Base-by-base conservation (phyloP, 305 asterid species). In the Solanum hybrid region DNA sequence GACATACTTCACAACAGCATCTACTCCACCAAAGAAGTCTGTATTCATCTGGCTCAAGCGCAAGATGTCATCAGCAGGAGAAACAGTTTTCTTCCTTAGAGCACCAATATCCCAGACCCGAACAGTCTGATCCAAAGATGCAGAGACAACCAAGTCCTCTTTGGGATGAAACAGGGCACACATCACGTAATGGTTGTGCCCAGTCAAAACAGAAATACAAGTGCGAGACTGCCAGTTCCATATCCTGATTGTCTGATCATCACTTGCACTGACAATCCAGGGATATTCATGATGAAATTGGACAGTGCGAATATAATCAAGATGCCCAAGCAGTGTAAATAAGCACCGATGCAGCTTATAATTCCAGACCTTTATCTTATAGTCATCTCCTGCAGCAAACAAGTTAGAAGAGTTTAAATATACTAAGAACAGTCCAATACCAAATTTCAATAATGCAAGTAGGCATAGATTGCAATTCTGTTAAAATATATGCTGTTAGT, bases 201-300 rank as follows among this genome's bases (percentile, higher is more conserved):
- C 99, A 61, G 99, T 96, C 92, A 97, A 93, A 40, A 97, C 99
- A 89, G 99, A 96, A 75, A 97, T 94, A 93, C 99, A 96, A 91
- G 98, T 96, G 5, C 99, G 97, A 26, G 99, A 97, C 89, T 97
- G 99, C 99, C 99, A 97, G 87, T 97, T 97, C 99, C 99, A 97
- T 91, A 97, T 95, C 91, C 99, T 92, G 91, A 97, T 97, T 12
- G 99, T 97, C 93, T 97, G 99, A 90, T 97, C 99, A 93, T 96
- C 99, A 92, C 98, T 96, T 22, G 99, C 98, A 91, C 99, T 97
- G 86, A 97, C 98, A 71, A 97, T 96, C 99, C 99, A 96, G 77
- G 99, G 99, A 91, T 91, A 90, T 93, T 97, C 99, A 11, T 96
- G 98, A 94, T 97, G 99, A 89, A 97, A 97, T 89, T 97, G 99